phyloP scores from a whole-genome alignment of 2,329 filamentous ascomycete species.

The Pestalotiopsis fici region DNA sequence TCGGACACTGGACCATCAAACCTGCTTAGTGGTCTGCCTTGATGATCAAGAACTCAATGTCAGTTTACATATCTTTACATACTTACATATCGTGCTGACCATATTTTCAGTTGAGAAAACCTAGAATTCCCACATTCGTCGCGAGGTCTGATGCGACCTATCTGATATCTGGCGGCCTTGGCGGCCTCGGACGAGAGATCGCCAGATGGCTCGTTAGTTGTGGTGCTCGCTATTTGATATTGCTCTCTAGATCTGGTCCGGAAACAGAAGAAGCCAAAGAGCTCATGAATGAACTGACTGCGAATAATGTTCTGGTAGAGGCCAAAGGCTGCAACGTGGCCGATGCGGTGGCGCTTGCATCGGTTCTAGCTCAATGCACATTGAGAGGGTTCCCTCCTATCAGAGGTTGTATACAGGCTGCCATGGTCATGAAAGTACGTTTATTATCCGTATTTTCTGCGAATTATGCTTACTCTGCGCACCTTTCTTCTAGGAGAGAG shows the following conservation, averaged over 20 bases:
- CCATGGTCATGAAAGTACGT: slow-evolving; percentile 22
- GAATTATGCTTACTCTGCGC: not conserved
- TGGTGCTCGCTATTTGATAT: slow-evolving; percentile 17
- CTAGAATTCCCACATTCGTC: no score
- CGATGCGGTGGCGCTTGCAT: slow-evolving; percentile 5
- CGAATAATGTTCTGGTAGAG: slow-evolving; percentile 6
- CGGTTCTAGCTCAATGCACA: slow-evolving; percentile 4
- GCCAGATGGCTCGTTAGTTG: slow-evolving; percentile 19
- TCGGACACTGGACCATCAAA: slow-evolving; percentile 13
- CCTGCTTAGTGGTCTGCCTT: not conserved
- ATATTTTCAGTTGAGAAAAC: no score
- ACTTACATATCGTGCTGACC: no score
- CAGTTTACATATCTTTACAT: no score
- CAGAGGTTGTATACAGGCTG: slow-evolving; percentile 16
- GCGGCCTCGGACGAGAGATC: slow-evolving; percentile 23
- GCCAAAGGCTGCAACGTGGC: slow-evolving; percentile 19
- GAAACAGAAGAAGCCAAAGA: not conserved
- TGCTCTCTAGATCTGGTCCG: slow-evolving; percentile 18
- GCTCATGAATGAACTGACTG: slow-evolving; percentile 12
- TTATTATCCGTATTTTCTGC: not conserved
- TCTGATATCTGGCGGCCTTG: slow-evolving; percentile 27
- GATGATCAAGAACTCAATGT: no score
- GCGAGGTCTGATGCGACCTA: slow-evolving; percentile 17
- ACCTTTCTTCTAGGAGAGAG: not conserved
- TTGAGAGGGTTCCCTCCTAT: slow-evolving; percentile 12